Evolutionary conservation across 306 rosid genomes (phyloP), one percentile per base, ranked within the genome.

Genomic region (Sophora flavescens): DNA sequence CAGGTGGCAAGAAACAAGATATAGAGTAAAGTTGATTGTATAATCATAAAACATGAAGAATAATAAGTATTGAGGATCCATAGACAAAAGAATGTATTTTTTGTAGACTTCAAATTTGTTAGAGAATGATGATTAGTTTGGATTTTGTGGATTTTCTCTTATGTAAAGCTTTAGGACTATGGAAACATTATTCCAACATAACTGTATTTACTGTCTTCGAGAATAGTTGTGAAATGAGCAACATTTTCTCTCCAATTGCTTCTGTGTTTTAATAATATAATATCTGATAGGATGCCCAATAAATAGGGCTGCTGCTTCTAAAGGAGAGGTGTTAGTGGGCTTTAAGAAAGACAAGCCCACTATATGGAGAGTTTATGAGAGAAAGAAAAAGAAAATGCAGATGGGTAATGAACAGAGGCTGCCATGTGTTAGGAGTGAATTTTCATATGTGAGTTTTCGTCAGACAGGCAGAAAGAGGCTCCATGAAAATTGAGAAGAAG

Each of bases 91-190:
- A 81, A 69, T 71, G 54, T 71, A 56, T 66, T 77, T 68, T 53
- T 30, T 62, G 32, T 22, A 75, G 77, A 83, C 74, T 82, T 78
- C 45, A 66, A 66, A 80, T 80, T 78, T 75, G 15, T 82, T 62
- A 76, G 42, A 57, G 63, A 66, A 57, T 85, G 76, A 75, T 74
- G 50, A 74, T 81, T 85, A 51, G 3, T 79, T 70, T 51, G 78
- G 30, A 9, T 65, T 53, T 79, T 60, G 45, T 74, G 72, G 77
- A 58, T 62, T 85, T 59, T 82, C 75, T 59, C 77, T 59, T 16
- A 67, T 85, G 86, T 79, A 85, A 82, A 82, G 84, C 50, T 80
- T 81, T 81, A 78, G 81, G 74, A 77, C 56, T 33, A 74, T 67
- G 80, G 54, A 42, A 68, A 69, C 74, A 64, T 78, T 78, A 76